Base-by-base conservation (phyloP, 2,329 filamentous ascomycete species). In the Pyrenochaeta sp. region DNA sequence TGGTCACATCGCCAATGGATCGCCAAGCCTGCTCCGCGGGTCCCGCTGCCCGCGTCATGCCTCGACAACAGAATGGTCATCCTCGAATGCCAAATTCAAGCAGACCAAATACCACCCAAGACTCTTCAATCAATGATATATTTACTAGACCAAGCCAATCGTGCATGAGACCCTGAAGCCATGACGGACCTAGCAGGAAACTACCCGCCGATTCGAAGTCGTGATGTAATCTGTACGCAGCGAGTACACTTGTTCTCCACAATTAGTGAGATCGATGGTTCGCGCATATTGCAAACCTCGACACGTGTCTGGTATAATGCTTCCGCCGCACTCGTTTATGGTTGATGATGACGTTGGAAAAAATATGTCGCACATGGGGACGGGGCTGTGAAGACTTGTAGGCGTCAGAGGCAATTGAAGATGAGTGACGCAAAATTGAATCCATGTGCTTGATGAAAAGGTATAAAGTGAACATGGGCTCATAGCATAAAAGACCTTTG, bases 301-400 rank as follows among this genome's bases (percentile, higher is more conserved):
- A 42, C 7, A 42, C 10, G 15, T 30, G 40, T 42, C 14, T 27
- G 23, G 32, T 35, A 4, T 27, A 35, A 17, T 17, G 15, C 32
- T 15, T 29, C 21, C 12, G 18, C 32, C 27, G 45, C n/a, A 32
- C 17, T 41, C 35, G 21, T 10, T 23, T 37, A 32, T 20, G 23
- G 17, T 12, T 21, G 27, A 5, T 32, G 3, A 33, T 48, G 45
- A 48, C 45, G 44, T 40, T 21, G 4, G 14, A 32, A 29, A n/a
- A 32, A 2, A 3, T 20, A 32, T 27, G 23, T 21, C 15, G 15
- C 18, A 17, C 35, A 23, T 40, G 10, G 3, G 15, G 18, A 41
- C 21, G 32, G 30, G 45, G 45, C 35, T 40, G 45, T 48, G 45
- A 33, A 41, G 32, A 33, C 18, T 32, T 36, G 15, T 48, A 29